Conservation (phyloP, 73 alveolate genomes). For the Loxodes magnus region DNA sequence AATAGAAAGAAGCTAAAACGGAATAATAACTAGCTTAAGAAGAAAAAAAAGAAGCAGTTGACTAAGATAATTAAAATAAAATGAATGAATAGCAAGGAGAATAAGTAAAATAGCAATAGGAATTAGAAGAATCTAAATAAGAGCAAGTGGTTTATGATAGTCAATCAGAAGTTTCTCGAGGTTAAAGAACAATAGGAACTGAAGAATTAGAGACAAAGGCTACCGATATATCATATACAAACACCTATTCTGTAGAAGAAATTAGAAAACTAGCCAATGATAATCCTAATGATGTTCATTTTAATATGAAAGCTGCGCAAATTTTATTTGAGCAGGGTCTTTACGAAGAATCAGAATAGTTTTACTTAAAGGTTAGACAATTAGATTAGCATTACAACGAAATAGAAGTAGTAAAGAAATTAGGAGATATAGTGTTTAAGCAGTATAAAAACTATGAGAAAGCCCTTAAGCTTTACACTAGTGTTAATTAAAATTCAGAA, state of each 20-base stretch:
- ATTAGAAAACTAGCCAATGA: not conserved
- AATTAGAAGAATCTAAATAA: not conserved
- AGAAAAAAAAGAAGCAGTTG: no score
- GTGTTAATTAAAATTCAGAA: constrained; percentile 12
- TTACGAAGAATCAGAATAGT: no score
- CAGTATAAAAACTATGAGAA: not conserved
- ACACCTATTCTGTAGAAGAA: not conserved
- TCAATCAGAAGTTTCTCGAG: not conserved
- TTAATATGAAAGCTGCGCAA: constrained; percentile 4
- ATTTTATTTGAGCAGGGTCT: no score
- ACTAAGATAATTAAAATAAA: no score
- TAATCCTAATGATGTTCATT: not conserved
- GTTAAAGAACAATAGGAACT: not conserved
- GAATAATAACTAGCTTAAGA: no score
- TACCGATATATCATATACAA: not conserved
- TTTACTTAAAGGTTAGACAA: no score
- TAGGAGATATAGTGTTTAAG: not conserved
- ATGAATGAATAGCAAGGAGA: no score
- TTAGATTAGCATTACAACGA: no score
- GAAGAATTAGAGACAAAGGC: not conserved
- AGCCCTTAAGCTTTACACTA: not conserved
- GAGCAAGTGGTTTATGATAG: not conserved
- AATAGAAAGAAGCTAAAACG: not conserved
- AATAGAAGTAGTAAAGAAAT: no score
- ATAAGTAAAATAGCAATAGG: not conserved